Evolutionary conservation across 2,329 filamentous ascomycete species (phyloP).

Genomic region (Cercospora sp.): DNA sequence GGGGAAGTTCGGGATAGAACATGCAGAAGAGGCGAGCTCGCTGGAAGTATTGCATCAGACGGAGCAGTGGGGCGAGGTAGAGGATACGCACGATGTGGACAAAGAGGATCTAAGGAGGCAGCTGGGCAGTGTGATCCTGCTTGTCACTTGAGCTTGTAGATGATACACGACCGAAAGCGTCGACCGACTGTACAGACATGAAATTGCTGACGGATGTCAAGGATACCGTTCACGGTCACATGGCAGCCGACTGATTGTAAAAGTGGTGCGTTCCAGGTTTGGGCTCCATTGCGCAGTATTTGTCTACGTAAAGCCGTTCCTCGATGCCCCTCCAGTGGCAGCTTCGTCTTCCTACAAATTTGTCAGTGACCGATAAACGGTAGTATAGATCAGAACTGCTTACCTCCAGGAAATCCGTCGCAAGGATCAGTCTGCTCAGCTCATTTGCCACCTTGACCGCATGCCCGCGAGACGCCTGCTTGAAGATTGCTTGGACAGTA

Average conservation of each 20-base stretch:
- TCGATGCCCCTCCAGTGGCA: slow-evolving; percentile 12
- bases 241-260: background rate
- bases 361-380: background rate
- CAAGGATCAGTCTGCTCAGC: slow-evolving; percentile 77
- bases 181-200: background rate
- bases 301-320: slow-evolving; percentile 22
- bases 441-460: slow-evolving; percentile 78
- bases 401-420: slow-evolving; percentile 86
- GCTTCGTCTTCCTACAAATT: slow-evolving; percentile 21
- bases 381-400: slow-evolving; percentile 37
- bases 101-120: slow-evolving; percentile 86
- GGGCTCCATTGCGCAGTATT: background rate
- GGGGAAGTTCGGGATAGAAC: slow-evolving; percentile 71
- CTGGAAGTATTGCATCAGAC: slow-evolving; percentile 91
- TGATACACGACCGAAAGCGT: background rate
- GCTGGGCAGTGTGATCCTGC: slow-evolving; percentile 79
- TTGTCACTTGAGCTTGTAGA: slow-evolving; percentile 55
- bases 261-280: background rate
- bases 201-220: background rate
- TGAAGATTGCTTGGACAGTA: slow-evolving; percentile 85
- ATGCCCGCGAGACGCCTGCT: slow-evolving; percentile 59
- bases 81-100: slow-evolving; percentile 96
- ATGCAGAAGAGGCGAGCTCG: slow-evolving; percentile 75
- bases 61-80: slow-evolving; percentile 89
- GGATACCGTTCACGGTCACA: background rate